Base-by-base conservation (phyloP, 2,329 filamentous ascomycete species). In the Aureobasidium lini region DNA sequence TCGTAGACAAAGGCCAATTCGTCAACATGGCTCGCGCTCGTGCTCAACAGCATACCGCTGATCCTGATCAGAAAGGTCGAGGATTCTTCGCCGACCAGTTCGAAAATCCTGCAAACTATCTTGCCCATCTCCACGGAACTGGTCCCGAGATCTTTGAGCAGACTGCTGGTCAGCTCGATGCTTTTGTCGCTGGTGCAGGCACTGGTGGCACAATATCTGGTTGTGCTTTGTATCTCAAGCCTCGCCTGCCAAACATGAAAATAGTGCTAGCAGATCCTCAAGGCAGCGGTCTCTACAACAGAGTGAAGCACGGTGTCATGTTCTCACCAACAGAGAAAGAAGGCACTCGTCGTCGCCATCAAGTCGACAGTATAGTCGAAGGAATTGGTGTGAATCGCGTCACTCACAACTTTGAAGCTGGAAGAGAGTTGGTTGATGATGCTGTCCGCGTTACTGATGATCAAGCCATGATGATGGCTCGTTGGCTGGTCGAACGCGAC, bases 71-170 rank as follows among this genome's bases (percentile, higher is more conserved):
- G 66, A 80, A 78, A 37, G 93, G 90, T 64, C 80, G 83, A 53
- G 94, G 94, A 23, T 92, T 95, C 75, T 99, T 97, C 71, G 91
- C 93, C 0, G 89, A 99, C 72, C 94, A 99, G 71, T 99, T 99
- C 70, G 94, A 99, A 76, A 93, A 88, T 29, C 79, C 84, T 53
- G 89, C 91, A 34, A 99, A 99, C 74, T 96, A 88, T 81, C 79
- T 82, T 47, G 92, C 94, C 1, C 94, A 99, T 75, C 85, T 87
- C 66, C 77, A 81, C 18, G 83, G 84, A 13, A 99, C 94, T 0
- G 94, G 94, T 0, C 94, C 93, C 0, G 94, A 99, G 76, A 94
- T 99, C 64, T 88, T 83, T 67, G 75, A 78, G 0, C 94, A 99
- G 75, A 89, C 88, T 6, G 81, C 79, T 28, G 90, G 90, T 0